Percentiles rank a stretch among this genome's conserved stretches.
Evolutionary conservation across 1,139 yeast genomes (phyloP).

Genomic region (Wickerhamomyces sp.): DNA sequence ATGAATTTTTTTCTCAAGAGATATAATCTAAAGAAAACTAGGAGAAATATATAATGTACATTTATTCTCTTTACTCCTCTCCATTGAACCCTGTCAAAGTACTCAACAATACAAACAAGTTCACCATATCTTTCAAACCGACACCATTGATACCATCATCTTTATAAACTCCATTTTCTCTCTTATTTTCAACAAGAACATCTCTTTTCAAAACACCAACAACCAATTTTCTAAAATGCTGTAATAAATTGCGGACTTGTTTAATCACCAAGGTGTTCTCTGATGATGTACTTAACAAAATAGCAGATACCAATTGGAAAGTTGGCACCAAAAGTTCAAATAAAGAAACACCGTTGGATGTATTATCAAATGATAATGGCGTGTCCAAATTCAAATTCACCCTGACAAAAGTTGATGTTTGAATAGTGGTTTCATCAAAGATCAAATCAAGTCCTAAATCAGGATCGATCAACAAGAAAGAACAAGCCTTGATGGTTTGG

Average conservation of each 20-base stretch:
- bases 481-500: conserved; percentile 51
- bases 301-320: conserved; percentile 66
- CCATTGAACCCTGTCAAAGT: conserved; percentile 42
- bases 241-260: conserved; percentile 49
- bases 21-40: no score
- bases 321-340: conserved; percentile 73
- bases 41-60: no score
- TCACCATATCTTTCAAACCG: conserved; percentile 47
- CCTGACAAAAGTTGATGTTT: conserved; percentile 30
- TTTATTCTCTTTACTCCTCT: conserved; percentile 10
- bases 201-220: conserved; percentile 72
- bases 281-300: conserved; percentile 74
- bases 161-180: conserved; percentile 20
- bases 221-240: conserved; percentile 50
- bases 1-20: no score
- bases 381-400: conserved; percentile 48
- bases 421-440: conserved; percentile 29
- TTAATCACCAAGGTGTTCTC: conserved; percentile 60
- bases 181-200: conserved; percentile 29
- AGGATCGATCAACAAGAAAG: conserved; percentile 65
- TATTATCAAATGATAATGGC: conserved; percentile 34
- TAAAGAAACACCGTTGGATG: conserved; percentile 39
- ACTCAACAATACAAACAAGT: conserved; percentile 51
- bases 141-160: conserved; percentile 20
- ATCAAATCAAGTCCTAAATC: conserved; percentile 62